phyloP scores from a whole-genome alignment of 108 stramenopile species.

The Aureococcus anophagefferens region DNA sequence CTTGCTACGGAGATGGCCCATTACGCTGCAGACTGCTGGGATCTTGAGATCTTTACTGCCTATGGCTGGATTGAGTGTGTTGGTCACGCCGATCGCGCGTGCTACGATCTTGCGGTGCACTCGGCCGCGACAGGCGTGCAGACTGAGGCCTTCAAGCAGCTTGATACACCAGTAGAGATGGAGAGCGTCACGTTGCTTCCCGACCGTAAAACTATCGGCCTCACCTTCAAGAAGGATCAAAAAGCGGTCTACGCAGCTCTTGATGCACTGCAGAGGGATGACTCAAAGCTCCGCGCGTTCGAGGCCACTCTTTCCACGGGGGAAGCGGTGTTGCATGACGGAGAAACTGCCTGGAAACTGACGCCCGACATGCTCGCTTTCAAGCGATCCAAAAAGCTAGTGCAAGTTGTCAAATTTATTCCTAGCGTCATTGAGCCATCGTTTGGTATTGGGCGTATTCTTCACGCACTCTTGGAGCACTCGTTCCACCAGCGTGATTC shows the following conservation, averaged over 20 bases:
- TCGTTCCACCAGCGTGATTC: too few species aligned
- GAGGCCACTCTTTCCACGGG: slow-evolving; percentile 75
- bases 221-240: slow-evolving; percentile 80
- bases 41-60: slow-evolving; percentile 90
- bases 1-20: slow-evolving; percentile 99
- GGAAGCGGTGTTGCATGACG: slow-evolving; percentile 23
- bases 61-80: slow-evolving; percentile 99
- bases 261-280: slow-evolving; percentile 78
- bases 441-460: slow-evolving; percentile 97
- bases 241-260: slow-evolving; percentile 77
- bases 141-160: slow-evolving; percentile 76
- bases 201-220: slow-evolving; percentile 75
- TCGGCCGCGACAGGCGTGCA: slow-evolving; percentile 84
- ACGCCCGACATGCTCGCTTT: slow-evolving; percentile 83
- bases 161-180: slow-evolving; percentile 67
- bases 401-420: slow-evolving; percentile 90
- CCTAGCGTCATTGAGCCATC: slow-evolving; percentile 98
- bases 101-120: slow-evolving; percentile 95
- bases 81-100: slow-evolving; percentile 98
- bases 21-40: slow-evolving; percentile 99
- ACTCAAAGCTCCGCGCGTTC: slow-evolving; percentile 78
- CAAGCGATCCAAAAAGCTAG: slow-evolving; percentile 65
- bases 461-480: slow-evolving; percentile 96
- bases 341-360: slow-evolving; percentile 24
- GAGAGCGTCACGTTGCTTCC: slow-evolving; percentile 75